Percentiles rank a stretch among this genome's conserved stretches.
Conservation (phyloP, 2,329 filamentous ascomycete species). For the Epichloe sp. region DNA sequence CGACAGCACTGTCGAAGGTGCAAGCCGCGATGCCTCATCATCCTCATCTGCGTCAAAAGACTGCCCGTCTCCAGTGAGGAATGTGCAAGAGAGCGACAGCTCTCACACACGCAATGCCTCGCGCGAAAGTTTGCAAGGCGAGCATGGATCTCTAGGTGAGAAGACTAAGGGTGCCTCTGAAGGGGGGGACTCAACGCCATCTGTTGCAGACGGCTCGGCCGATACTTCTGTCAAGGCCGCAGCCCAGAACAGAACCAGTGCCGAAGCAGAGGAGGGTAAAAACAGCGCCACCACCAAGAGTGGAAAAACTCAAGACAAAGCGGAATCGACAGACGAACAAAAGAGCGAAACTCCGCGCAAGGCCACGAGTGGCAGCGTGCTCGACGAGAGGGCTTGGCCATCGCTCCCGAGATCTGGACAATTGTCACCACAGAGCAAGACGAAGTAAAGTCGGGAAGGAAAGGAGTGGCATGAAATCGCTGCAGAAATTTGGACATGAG, state of each 20-base stretch:
- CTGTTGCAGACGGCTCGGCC: background rate
- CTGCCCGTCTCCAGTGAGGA: background rate
- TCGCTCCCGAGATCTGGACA: background rate
- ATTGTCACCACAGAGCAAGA: background rate
- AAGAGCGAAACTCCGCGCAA: background rate
- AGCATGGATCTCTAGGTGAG: background rate
- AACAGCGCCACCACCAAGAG: background rate
- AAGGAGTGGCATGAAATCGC: background rate
- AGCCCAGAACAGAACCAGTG: too few relatives aligned
- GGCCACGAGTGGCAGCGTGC: background rate
- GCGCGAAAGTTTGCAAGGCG: background rate
- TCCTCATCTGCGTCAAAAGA: background rate
- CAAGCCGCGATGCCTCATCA: background rate
- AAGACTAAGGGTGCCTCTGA: background rate
- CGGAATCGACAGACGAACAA: background rate
- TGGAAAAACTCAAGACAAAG: background rate
- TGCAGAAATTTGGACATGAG: too few relatives aligned
- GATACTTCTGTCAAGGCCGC: background rate
- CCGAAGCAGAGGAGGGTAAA: background rate
- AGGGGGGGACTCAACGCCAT: background rate
- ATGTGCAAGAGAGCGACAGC: too few relatives aligned
- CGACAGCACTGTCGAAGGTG: background rate
- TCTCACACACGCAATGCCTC: background rate
- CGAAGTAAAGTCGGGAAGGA: background rate
- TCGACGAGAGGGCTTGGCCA: conserved; percentile 4